Evolutionary conservation across 2,329 filamentous ascomycete genomes (phyloP).

Genomic region (Pseudocercospora fijiensis): DNA sequence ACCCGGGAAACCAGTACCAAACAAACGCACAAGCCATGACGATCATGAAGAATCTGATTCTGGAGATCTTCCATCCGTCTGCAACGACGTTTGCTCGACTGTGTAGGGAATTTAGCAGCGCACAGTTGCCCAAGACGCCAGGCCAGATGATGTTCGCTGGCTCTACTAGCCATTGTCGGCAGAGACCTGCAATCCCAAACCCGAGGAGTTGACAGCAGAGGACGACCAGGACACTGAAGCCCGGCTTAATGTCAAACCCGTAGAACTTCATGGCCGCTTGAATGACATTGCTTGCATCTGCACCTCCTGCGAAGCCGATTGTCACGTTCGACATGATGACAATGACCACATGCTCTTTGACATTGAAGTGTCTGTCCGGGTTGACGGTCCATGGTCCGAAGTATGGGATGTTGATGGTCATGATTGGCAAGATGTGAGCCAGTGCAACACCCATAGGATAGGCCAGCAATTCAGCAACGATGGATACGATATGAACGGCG

Average conservation of each 20-base stretch:
- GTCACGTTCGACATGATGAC: constrained; percentile 45
- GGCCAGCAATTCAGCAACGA: constrained; percentile 81
- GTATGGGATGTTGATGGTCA: constrained; percentile 55
- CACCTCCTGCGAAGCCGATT: constrained; percentile 58
- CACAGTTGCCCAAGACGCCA: constrained; percentile 79
- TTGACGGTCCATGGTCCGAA: constrained; percentile 36
- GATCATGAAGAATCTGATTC: constrained; percentile 79
- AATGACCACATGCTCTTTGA: constrained; percentile 43
- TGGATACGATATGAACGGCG: constrained; percentile 83
- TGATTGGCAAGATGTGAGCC: constrained; percentile 66
- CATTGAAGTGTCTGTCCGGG: constrained; percentile 32
- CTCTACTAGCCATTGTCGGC: constrained; percentile 75
- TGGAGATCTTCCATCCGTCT: constrained; percentile 63
- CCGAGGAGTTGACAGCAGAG: constrained; percentile 84
- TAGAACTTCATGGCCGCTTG: constrained; percentile 90
- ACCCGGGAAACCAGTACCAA: constrained; percentile 74
- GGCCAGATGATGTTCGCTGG: constrained; percentile 92
- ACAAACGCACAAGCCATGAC: constrained; percentile 69
- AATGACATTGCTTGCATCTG: constrained; percentile 56
- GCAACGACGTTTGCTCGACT: constrained; percentile 73
- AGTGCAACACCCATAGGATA: constrained; percentile 79
- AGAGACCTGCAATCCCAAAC: constrained; percentile 81
- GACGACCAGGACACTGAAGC: constrained; percentile 78
- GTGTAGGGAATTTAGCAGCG: constrained; percentile 81
- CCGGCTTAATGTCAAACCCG: constrained; percentile 71